phyloP scores from a whole-genome alignment of 2,329 filamentous ascomycete genomes.

The Aureobasidium sp. region DNA sequence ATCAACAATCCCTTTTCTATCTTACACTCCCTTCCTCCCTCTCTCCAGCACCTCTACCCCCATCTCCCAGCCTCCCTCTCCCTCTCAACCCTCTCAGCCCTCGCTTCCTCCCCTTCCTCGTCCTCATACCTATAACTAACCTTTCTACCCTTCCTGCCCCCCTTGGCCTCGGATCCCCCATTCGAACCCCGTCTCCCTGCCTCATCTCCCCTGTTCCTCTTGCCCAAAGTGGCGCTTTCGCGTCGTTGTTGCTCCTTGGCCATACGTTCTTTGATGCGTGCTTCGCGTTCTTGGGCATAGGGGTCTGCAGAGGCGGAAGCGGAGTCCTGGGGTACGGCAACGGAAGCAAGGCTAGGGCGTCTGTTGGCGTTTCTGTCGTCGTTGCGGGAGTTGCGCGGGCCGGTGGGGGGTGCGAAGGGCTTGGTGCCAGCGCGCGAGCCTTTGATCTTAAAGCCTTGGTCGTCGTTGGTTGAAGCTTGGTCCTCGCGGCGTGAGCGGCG shows the following conservation, averaged over 20 bases:
- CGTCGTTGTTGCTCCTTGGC: conserved; percentile 58
- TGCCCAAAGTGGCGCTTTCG: conserved; percentile 39
- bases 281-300: conserved; percentile 27
- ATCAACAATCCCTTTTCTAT: not conserved
- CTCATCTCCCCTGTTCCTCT: no score
- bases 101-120: conserved; percentile 32
- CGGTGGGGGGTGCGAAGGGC: conserved; percentile 28
- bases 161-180: conserved; percentile 28
- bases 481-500: conserved; percentile 31
- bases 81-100: conserved; percentile 32
- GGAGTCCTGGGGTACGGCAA: not conserved
- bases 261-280: conserved; percentile 36
- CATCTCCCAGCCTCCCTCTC: conserved; percentile 46
- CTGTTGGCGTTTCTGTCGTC: conserved; percentile 14
- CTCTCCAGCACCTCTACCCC: conserved; percentile 15
- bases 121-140: conserved; percentile 30
- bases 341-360: conserved; percentile 6
- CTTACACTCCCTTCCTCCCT: not conserved
- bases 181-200: conserved; percentile 16
- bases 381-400: conserved; percentile 23
- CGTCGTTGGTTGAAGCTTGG: conserved; percentile 22
- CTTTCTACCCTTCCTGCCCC: conserved; percentile 36
- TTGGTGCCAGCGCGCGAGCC: conserved; percentile 23
- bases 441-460: conserved; percentile 42
- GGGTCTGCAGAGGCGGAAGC: conserved; percentile 20